phyloP scores from a whole-genome alignment of 768 basidiomycete species.

The Roridomyces roridus region DNA sequence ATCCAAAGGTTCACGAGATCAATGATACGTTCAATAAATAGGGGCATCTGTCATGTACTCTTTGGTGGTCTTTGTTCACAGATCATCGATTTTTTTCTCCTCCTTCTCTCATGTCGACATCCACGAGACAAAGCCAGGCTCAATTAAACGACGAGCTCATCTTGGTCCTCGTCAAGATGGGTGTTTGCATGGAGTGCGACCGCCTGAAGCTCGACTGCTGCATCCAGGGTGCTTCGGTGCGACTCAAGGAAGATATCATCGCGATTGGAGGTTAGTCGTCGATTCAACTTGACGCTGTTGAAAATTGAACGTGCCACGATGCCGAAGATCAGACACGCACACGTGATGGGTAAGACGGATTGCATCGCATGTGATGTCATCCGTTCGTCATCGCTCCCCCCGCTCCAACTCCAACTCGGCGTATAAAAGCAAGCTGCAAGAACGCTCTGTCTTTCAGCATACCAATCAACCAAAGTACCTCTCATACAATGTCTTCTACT shows the following conservation, averaged over 20 bases:
- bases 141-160: constrained; percentile 19
- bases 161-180: constrained; percentile 14
- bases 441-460: background rate
- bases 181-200: constrained; percentile 20
- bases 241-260: constrained; percentile 3
- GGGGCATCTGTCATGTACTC: too few species aligned
- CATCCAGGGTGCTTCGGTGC: constrained; percentile 18
- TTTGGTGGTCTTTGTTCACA: background rate
- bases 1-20: too few species aligned
- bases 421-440: too few species aligned
- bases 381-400: too few species aligned
- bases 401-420: too few species aligned
- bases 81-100: background rate
- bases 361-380: too few species aligned
- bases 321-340: too few species aligned
- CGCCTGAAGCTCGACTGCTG: background rate
- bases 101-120: background rate
- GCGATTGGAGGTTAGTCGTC: too few species aligned
- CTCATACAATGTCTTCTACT: background rate
- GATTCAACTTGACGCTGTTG: too few species aligned
- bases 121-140: background rate
- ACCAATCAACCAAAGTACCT: background rate
- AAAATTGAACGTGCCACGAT: too few species aligned
- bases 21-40: too few species aligned
- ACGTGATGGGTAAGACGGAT: too few species aligned